Evolutionary conservation across 2,329 filamentous ascomycete genomes (phyloP), one percentile per base, ranked within the genome.

Genomic region (Exophiala alcalophila): DNA sequence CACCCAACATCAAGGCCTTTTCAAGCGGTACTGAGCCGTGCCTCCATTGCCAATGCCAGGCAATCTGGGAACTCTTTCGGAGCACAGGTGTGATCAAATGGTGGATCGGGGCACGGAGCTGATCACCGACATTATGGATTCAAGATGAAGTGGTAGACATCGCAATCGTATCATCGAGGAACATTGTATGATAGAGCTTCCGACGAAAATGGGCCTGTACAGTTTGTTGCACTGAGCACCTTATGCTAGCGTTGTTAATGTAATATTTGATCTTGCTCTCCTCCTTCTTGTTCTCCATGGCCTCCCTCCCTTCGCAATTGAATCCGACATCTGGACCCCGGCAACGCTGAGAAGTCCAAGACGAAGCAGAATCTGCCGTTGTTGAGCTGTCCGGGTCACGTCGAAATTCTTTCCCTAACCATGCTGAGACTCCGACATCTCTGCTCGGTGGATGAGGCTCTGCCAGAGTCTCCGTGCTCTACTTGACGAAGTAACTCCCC

Each of bases 11-110:
- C 14, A 29, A 4, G 28, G 29, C 20, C 21, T 40, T 21, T 49
- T 45, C 41, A 49, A 49, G 42, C 37, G 42, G 23, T 49, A 49
- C 26, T 49, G 39, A 23, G 21, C n/a, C 4, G n/a, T n/a, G n/a
- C n/a, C n/a, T n/a, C n/a, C n/a, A n/a, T n/a, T n/a, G 5, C 9
- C 18, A 3, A 18, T 15, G n/a, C 16, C 15, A 35, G 27, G 10
- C 14, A 26, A 11, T 24, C 18, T 20, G 5, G 8, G 31, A 19
- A 15, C 12, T 9, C 32, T 19, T 25, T 14, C 12, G n/a, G 19
- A 12, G 8, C 27, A 15, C 18, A 11, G n/a, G 23, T 35, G 3
- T n/a, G 39, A 19, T 11, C 31, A 18, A 5, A 24, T 29, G 27
- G 24, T 38, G 32, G 30, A 18, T 18, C 14, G 8, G 21, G 8